Conservation (phyloP, 495 filamentous ascomycete species). For the Cladorrhinum samala region DNA sequence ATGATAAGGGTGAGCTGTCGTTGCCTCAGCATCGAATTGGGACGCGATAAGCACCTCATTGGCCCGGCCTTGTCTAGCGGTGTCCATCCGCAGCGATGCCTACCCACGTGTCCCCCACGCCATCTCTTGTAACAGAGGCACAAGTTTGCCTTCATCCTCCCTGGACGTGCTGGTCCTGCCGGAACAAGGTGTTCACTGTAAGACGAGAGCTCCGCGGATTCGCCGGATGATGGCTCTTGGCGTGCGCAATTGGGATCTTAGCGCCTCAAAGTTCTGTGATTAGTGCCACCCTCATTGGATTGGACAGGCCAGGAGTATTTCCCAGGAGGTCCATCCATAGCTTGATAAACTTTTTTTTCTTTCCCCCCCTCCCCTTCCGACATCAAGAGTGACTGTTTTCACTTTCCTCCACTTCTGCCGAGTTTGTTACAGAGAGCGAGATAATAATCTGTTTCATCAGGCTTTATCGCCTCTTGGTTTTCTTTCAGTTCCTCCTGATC, state of each 20-base stretch:
- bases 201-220: not conserved
- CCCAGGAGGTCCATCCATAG: not conserved
- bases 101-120: no score
- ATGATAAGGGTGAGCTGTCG: no score
- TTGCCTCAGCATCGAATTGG: no score
- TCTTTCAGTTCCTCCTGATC: not conserved
- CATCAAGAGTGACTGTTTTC: not conserved
- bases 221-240: constrained; percentile 5
- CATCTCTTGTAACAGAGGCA: no score
- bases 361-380: not conserved
- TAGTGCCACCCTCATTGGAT: constrained; percentile 3
- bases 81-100: no score
- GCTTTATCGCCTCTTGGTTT: not conserved
- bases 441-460: not conserved
- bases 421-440: not conserved
- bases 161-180: no score
- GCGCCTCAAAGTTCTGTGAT: not conserved
- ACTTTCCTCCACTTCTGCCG: not conserved
- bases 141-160: no score
- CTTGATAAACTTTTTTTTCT: not conserved
- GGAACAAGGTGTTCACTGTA: not conserved
- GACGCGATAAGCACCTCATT: no score
- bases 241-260: constrained; percentile 9
- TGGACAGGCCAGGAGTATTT: not conserved
- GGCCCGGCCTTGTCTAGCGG: no score